Evolutionary conservation across 2,329 filamentous ascomycete genomes (phyloP), one percentile per base, ranked within the genome.

Genomic region (Simplicillium aogashimaense): DNA sequence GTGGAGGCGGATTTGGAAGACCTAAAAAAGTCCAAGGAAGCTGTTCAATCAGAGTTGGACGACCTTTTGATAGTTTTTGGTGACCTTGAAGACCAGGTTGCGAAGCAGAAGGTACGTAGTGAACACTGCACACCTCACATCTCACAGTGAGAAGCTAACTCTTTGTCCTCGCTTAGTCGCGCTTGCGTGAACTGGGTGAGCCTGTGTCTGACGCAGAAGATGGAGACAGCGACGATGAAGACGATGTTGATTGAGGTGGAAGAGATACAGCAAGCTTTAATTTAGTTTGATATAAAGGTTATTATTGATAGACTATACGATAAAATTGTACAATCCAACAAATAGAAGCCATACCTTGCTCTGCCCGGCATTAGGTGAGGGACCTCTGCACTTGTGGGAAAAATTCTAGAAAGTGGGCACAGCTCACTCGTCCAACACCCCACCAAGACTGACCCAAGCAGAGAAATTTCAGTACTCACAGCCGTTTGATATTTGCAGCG

Each of bases 41-140:
- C 72, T 2, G 71, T 73, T 5, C 85, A 90, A 55, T 70, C 75
- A 3, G 86, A 92, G 58, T 67, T 90, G 35, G 86, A 92, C 49
- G 86, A 92, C 57, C 67, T 90, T 40, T 64, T 92, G 29, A 83
- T 90, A 65, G 81, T 92, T 5, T 86, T 89, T 59, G 79, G 77
- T 12, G 86, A 92, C 54, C 55, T 88, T 14, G 86, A 92, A 59
- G 83, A 86, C 40, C 90, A 89, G 63, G 69, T 78, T 37, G 70
- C 72, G 33, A 78, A 76, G 50, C 87, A 90, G 55, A 90, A 86
- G 72, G 82, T 83, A 61, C 48, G 70, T 43, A 17, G 16, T 35
- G n/a, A n/a, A 32, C 14, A 25, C 29, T 31, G 12, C 29, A 43
- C 37, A 16, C 28, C 29, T 7, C 32, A 43, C 37, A 16, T 20